A percentile compares a stretch with the other conserved stretches of the same genome.
These are phyloP conservation scores for Suillus sp. DNA, from an alignment of 768 basidiomycete species.

Conservation along the genomic window DNA sequence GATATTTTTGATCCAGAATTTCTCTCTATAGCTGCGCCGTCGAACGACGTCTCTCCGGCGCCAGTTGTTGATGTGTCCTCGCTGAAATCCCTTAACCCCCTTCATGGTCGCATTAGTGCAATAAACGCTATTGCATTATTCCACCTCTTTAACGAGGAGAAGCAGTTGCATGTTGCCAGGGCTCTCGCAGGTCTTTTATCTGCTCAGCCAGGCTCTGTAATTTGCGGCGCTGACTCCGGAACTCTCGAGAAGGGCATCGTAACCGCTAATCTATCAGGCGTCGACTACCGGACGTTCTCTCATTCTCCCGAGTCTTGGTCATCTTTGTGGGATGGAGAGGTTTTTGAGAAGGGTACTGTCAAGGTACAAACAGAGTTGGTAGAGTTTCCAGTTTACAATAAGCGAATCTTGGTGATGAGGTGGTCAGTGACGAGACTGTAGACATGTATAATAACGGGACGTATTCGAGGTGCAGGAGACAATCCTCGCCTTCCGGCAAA, in stretches of 20 bases:
- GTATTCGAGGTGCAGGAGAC: not conserved
- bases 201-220: constrained; percentile 32
- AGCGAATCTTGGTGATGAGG: not conserved
- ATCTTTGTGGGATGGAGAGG: constrained; percentile 21
- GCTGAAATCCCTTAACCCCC: constrained; percentile 46
- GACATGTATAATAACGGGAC: not conserved
- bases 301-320: constrained; percentile 22
- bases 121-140: constrained; percentile 56
- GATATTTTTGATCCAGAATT: constrained; percentile 51
- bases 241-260: constrained; percentile 13
- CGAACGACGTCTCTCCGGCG: constrained; percentile 26
- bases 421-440: constrained; percentile 6
- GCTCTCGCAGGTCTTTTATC: constrained; percentile 33
- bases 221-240: constrained; percentile 33
- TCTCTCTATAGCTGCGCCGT: constrained; percentile 38
- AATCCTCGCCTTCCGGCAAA: not conserved
- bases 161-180: constrained; percentile 31
- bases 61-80: constrained; percentile 31
- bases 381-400: not conserved
- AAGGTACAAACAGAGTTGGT: constrained; percentile 28
- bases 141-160: constrained; percentile 34
- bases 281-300: constrained; percentile 8
- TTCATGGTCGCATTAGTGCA: constrained; percentile 48
- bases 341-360: constrained; percentile 37
- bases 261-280: too few relatives aligned